A percentile compares a stretch with the other conserved stretches of the same genome.
phyloP scores from a whole-genome alignment of 345 rosid species.

The Lepidium africanum region DNA sequence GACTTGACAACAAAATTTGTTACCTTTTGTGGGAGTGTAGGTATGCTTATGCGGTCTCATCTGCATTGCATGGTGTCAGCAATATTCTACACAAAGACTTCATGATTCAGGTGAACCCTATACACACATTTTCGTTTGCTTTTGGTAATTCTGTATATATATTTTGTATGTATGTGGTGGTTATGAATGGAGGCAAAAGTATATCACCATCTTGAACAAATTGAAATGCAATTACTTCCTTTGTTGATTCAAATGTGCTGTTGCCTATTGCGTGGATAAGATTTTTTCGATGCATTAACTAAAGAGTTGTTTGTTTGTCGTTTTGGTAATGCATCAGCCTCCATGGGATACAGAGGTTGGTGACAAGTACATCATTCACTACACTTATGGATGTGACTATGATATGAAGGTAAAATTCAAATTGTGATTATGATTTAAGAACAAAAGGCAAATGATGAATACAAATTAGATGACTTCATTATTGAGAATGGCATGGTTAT shows the following conservation, averaged over 20 bases:
- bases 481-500: neutral
- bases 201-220: neutral
- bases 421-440: neutral
- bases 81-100: constrained; percentile 82
- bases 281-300: neutral
- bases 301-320: constrained; percentile 14
- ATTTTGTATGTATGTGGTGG: neutral
- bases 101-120: constrained; percentile 79
- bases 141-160: neutral
- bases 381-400: constrained; percentile 92
- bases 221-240: no score
- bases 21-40: constrained; percentile 31
- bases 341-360: constrained; percentile 96
- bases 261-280: neutral
- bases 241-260: neutral
- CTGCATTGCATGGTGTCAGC: constrained; percentile 86
- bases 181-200: neutral
- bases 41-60: constrained; percentile 97
- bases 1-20: neutral
- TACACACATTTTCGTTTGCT: neutral
- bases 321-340: constrained; percentile 53
- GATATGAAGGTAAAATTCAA: constrained; percentile 63
- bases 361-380: constrained; percentile 84
- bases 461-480: neutral
- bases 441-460: neutral